phyloP scores from a whole-genome alignment of 2,329 filamentous ascomycete species.

The Alternaria ethzedia region DNA sequence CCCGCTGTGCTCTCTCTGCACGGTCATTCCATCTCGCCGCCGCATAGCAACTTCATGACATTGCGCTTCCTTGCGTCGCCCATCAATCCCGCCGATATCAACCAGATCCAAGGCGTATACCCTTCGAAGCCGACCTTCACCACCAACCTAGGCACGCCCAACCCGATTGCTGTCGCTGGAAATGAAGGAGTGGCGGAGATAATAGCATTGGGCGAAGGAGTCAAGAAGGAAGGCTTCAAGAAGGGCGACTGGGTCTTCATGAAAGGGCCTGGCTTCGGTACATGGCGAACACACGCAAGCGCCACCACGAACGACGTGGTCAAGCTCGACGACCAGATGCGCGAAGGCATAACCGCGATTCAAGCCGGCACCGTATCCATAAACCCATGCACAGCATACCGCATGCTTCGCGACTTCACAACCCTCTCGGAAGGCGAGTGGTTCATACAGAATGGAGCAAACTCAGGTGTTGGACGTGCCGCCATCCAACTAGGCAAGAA shows the following conservation, averaged over 20 bases:
- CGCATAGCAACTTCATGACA: slow-evolving; percentile 73
- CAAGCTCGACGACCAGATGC: slow-evolving; percentile 72
- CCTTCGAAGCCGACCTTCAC: slow-evolving; percentile 82
- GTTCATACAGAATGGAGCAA: slow-evolving; percentile 97
- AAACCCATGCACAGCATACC: slow-evolving; percentile 93
- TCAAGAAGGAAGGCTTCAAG: slow-evolving; percentile 60
- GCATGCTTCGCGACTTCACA: slow-evolving; percentile 85
- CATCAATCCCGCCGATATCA: slow-evolving; percentile 97
- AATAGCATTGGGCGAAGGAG: slow-evolving; percentile 68
- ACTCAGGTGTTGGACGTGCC: slow-evolving; percentile 88
- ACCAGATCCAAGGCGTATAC: slow-evolving; percentile 97
- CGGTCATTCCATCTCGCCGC: slow-evolving; percentile 77
- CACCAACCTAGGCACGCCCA: slow-evolving; percentile 74
- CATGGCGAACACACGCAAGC: slow-evolving; percentile 91
- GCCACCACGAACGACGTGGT: slow-evolving; percentile 67
- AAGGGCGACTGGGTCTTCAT: slow-evolving; percentile 96
- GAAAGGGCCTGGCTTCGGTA: slow-evolving; percentile 81
- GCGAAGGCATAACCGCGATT: slow-evolving; percentile 71
- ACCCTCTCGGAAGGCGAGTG: slow-evolving; percentile 76
- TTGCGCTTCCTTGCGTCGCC: slow-evolving; percentile 88
- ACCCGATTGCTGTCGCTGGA: slow-evolving; percentile 78
- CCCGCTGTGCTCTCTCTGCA: slow-evolving; percentile 73
- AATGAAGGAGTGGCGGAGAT: slow-evolving; percentile 97
- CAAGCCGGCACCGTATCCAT: slow-evolving; percentile 89
- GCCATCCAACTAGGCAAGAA: slow-evolving; percentile 85